Evolutionary conservation across 1,284 basidiomycete genomes (phyloP).

Genomic region (Cutaneotrichosporon cutaneum): DNA sequence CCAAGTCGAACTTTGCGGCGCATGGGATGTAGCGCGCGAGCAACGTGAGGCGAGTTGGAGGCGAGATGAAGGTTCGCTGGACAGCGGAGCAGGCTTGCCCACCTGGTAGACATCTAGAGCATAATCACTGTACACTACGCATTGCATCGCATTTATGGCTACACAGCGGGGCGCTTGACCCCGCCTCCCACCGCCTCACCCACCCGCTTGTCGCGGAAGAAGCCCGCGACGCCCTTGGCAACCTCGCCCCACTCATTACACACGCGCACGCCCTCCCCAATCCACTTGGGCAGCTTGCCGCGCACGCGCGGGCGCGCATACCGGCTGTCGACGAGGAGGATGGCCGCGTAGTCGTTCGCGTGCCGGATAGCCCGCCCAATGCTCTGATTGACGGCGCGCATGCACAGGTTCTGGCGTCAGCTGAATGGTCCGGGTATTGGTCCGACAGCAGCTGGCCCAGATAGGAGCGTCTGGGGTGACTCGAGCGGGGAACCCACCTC

Average conservation of each 20-base stretch:
- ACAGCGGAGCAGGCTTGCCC: too few relatives aligned
- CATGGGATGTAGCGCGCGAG: not conserved
- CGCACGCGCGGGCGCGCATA: conserved; percentile 68
- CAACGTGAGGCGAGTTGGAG: not conserved
- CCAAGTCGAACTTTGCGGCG: conserved; percentile 11
- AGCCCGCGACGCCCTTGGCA: conserved; percentile 67
- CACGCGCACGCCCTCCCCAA: conserved; percentile 64
- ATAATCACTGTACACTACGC: conserved; percentile 7
- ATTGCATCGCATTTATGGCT: not conserved
- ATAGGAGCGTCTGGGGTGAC: too few relatives aligned
- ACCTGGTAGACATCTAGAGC: not conserved
- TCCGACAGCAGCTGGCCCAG: too few relatives aligned
- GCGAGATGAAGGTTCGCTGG: not conserved
- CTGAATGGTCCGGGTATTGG: too few relatives aligned
- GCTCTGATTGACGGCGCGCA: conserved; percentile 95
- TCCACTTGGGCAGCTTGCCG: conserved; percentile 82
- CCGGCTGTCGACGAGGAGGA: conserved; percentile 76
- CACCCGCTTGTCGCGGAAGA: conserved; percentile 59
- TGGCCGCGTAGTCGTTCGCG: conserved; percentile 77
- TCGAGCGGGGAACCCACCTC: conserved; percentile 51
- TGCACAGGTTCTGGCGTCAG: conserved; percentile 71
- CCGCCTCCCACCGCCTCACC: not conserved
- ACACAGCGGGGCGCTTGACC: not conserved
- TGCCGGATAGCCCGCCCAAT: conserved; percentile 92
- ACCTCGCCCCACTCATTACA: conserved; percentile 71